A percentile compares a stretch with the other conserved stretches of the same genome.
These are phyloP conservation scores for Tricholoma sp. DNA, from an alignment of 768 basidiomycete species.

Conservation along the genomic window DNA sequence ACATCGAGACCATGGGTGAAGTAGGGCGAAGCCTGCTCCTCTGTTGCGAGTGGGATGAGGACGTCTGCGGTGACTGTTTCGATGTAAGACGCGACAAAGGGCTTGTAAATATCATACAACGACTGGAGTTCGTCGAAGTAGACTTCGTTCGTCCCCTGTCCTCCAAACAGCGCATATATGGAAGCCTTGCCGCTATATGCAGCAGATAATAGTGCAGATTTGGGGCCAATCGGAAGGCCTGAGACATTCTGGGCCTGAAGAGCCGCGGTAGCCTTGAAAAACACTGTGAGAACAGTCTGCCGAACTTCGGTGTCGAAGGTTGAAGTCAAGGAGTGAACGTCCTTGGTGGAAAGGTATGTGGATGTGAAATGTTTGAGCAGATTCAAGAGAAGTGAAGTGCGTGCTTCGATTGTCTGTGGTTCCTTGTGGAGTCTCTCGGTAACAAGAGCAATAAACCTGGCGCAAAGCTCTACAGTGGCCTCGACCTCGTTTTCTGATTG, in stretches of 20 bases:
- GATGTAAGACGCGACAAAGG: slow-evolving; percentile 77
- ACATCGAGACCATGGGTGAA: slow-evolving; percentile 83
- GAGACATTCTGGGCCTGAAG: slow-evolving; percentile 54
- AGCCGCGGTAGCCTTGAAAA: slow-evolving; percentile 70
- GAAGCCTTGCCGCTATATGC: slow-evolving; percentile 59
- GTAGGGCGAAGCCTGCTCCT: slow-evolving; percentile 54
- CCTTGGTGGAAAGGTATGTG: slow-evolving; percentile 63
- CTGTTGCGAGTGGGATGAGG: slow-evolving; percentile 65
- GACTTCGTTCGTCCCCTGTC: slow-evolving; percentile 96
- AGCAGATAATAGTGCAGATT: slow-evolving; percentile 67
- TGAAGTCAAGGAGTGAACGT: slow-evolving; percentile 80
- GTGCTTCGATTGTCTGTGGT: slow-evolving; percentile 45
- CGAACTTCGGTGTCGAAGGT: slow-evolving; percentile 71
- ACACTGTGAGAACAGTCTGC: slow-evolving; percentile 70
- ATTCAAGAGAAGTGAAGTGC: slow-evolving; percentile 65
- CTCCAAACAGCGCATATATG: slow-evolving; percentile 92
- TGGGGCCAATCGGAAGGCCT: slow-evolving; percentile 52
- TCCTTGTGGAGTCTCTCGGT: slow-evolving; percentile 58
- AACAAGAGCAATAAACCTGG: slow-evolving; percentile 78
- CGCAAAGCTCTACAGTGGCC: slow-evolving; percentile 71
- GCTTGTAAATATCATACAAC: slow-evolving; percentile 87
- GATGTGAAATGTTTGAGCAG: slow-evolving; percentile 75
- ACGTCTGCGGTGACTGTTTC: slow-evolving; percentile 55
- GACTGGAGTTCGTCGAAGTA: slow-evolving; percentile 95
- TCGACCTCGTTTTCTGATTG: slow-evolving; percentile 54